A percentile compares a stretch with the other conserved stretches of the same genome.
phyloP scores from a whole-genome alignment of 2,329 filamentous ascomycete species.

The Alternaria arborescens region DNA sequence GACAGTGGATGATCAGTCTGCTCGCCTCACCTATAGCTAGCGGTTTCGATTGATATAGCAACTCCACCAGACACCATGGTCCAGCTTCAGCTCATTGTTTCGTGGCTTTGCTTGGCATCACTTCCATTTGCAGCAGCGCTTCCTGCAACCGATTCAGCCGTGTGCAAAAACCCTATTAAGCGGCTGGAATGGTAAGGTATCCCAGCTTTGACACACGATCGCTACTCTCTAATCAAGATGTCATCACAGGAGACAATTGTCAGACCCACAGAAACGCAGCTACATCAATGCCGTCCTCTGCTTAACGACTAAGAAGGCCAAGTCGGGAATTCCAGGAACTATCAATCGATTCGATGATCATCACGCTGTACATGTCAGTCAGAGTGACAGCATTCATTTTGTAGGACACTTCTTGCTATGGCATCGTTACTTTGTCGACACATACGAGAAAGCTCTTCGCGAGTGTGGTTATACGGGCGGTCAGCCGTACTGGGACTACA shows the following conservation, averaged over 20 bases:
- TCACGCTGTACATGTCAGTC: not conserved
- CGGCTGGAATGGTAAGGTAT: not conserved
- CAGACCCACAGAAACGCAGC: not conserved
- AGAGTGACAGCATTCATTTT: not conserved
- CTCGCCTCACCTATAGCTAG: no score
- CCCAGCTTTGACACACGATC: not conserved
- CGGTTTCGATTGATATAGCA: no score
- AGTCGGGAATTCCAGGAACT: not conserved
- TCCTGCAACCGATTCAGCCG: not conserved
- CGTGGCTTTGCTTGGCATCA: not conserved
- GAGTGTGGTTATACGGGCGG: conserved; percentile 36
- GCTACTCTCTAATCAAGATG: not conserved
- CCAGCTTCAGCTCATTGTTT: not conserved
- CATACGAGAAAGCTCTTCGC: not conserved
- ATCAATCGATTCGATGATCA: not conserved
- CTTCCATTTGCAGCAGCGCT: not conserved
- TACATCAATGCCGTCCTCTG: not conserved
- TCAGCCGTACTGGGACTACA: conserved; percentile 46
- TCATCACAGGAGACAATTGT: not conserved
- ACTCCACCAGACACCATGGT: not conserved
- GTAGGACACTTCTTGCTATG: not conserved
- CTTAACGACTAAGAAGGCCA: not conserved
- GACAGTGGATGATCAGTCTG: accelerated
- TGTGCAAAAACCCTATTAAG: not conserved
- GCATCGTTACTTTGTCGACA: not conserved